A percentile compares a stretch with the other conserved stretches of the same genome.
phyloP scores from a whole-genome alignment of 2,329 filamentous ascomycete species.

The Ambrosiella xylebori region DNA sequence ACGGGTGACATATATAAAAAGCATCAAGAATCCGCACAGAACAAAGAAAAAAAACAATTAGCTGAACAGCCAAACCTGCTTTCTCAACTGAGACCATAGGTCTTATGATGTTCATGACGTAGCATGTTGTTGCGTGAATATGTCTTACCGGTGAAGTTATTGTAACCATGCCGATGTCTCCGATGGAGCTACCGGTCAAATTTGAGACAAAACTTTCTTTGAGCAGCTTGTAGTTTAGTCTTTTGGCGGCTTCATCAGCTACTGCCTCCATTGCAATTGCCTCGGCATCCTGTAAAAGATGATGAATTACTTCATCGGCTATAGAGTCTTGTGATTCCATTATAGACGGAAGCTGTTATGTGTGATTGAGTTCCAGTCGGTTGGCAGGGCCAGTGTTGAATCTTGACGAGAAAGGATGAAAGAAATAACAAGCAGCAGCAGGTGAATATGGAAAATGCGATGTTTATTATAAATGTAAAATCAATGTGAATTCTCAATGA shows the following conservation, averaged over 20 bases:
- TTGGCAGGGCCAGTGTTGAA: background rate
- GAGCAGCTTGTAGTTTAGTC: constrained; percentile 58
- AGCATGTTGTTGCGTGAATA: background rate
- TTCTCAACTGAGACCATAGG: too few species aligned
- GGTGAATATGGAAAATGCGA: background rate
- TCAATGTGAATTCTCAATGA: background rate
- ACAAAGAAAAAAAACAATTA: background rate
- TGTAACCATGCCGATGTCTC: constrained; percentile 76
- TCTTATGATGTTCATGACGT: background rate
- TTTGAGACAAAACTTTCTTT: constrained; percentile 96
- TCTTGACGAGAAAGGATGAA: background rate
- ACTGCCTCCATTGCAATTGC: constrained; percentile 20
- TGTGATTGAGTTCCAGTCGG: background rate
- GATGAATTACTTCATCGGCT: background rate
- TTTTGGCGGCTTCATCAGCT: constrained; percentile 15
- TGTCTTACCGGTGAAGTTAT: constrained; percentile 63
- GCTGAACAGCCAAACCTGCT: too few species aligned
- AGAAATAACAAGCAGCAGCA: background rate
- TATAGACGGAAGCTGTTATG: background rate
- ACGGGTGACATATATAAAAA: background rate
- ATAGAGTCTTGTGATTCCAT: constrained; percentile 1
- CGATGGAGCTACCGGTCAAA: constrained; percentile 63
- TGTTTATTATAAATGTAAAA: too few species aligned
- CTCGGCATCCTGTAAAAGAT: background rate
- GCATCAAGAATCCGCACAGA: background rate